These are phyloP conservation scores for Umbelopsis sp. DNA, from an alignment of 192 early-diverging fungal genomes.

Conservation along the genomic window DNA sequence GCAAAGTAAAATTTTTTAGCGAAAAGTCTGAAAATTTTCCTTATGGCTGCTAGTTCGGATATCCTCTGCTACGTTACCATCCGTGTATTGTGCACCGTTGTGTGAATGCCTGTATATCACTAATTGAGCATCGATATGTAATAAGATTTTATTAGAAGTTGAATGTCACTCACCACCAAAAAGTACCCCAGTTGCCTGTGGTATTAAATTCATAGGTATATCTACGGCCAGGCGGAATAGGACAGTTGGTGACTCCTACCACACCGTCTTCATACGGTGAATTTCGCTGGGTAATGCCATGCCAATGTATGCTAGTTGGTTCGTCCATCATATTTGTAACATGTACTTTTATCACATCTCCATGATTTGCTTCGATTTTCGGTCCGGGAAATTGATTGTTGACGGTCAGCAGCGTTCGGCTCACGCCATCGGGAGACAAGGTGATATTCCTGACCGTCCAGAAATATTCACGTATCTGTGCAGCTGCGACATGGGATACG, in stretches of 20 bases:
- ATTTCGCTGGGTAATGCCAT: slow-evolving; percentile 46
- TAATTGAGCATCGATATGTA: not conserved
- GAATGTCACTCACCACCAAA: not conserved
- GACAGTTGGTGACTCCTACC: slow-evolving; percentile 61
- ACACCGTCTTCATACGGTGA: slow-evolving; percentile 50
- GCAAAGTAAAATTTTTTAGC: not conserved
- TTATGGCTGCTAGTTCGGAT: not conserved
- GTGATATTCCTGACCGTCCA: slow-evolving; percentile 4
- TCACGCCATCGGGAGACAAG: not conserved
- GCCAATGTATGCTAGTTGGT: slow-evolving; percentile 52
- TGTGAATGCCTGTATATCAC: slow-evolving; percentile 57
- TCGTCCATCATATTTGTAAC: slow-evolving; percentile 45
- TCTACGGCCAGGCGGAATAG: slow-evolving; percentile 48
- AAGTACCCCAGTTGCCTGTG: not conserved
- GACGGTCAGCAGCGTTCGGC: slow-evolving; percentile 16
- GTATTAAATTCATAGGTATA: slow-evolving; percentile 47
- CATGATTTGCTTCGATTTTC: slow-evolving; percentile 51
- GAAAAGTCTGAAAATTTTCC: not conserved
- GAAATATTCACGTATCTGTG: not conserved
- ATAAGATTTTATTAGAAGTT: too few relatives aligned
- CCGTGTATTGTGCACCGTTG: slow-evolving; percentile 62
- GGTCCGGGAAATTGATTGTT: slow-evolving; percentile 58
- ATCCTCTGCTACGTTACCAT: slow-evolving; percentile 40
- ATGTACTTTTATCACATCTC: slow-evolving; percentile 47
- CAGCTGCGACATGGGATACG: not conserved